Percentiles rank a stretch among this genome's conserved stretches.
These are phyloP conservation scores for Aureobasidium sp. DNA, from an alignment of 2,329 filamentous ascomycete genomes.

Conservation along the genomic window DNA sequence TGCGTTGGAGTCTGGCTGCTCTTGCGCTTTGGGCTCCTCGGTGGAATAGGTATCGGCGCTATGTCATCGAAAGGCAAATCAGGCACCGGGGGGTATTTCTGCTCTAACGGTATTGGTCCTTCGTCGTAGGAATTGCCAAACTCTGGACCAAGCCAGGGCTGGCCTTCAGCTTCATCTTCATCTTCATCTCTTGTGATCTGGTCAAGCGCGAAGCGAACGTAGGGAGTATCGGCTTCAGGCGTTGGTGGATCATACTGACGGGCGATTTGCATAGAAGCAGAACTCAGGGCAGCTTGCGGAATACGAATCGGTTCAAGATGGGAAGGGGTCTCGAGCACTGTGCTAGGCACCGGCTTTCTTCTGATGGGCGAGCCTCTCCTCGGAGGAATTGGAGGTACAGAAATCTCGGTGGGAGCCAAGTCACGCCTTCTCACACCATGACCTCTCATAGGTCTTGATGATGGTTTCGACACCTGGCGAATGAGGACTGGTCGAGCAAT, in stretches of 20 bases:
- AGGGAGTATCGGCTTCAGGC: conserved; percentile 74
- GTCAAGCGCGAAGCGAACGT: conserved; percentile 83
- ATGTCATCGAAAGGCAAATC: conserved; percentile 4
- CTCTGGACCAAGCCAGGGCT: conserved; percentile 2
- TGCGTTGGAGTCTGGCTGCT: neutral
- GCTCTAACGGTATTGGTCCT: neutral
- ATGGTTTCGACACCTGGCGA: conserved; percentile 19
- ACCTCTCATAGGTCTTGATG: conserved; percentile 25
- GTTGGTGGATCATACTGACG: conserved; percentile 44
- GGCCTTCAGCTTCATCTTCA: conserved; percentile 42
- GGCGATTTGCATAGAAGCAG: conserved; percentile 22
- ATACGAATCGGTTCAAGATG: conserved; percentile 6
- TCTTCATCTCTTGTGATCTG: conserved; percentile 71
- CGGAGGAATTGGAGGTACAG: conserved; percentile 13
- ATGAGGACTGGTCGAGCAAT: conserved; percentile 17
- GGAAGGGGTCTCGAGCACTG: conserved; percentile 18
- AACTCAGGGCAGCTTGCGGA: conserved; percentile 18
- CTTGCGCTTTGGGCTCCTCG: conserved; percentile 2
- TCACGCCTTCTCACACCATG: conserved; percentile 21
- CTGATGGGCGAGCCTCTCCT: conserved; percentile 15
- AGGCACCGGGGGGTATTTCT: neutral
- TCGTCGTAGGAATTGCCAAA: neutral
- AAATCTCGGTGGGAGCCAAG: neutral
- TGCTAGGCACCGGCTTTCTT: conserved; percentile 27
- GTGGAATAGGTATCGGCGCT: neutral